phyloP scores from a whole-genome alignment of 129 eudicot species.

The Sambucus nigra region DNA sequence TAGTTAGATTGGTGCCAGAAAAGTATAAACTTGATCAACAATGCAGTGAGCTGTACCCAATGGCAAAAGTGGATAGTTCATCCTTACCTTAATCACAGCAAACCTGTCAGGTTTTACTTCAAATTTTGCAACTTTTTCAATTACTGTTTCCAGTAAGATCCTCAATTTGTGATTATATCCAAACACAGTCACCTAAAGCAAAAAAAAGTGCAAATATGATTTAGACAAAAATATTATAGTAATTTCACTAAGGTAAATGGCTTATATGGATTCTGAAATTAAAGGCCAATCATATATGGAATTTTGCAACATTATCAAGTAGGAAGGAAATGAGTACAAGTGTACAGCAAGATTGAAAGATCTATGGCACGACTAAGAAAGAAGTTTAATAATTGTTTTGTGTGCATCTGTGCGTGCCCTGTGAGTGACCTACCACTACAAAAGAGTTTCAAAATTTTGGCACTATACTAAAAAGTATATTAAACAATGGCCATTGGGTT shows the following conservation, averaged over 20 bases:
- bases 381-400: too few species aligned
- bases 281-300: too few species aligned
- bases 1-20: too few species aligned
- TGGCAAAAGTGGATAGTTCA: conserved; percentile 7
- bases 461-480: too few species aligned
- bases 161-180: conserved; percentile 88
- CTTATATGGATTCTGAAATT: not conserved
- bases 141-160: conserved; percentile 64
- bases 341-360: too few species aligned
- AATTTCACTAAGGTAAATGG: not conserved
- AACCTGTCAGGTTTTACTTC: conserved; percentile 91
- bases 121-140: conserved; percentile 63
- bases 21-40: not conserved
- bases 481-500: too few species aligned
- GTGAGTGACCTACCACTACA: too few species aligned
- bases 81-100: conserved; percentile 78
- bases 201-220: conserved; percentile 7
- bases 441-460: too few species aligned
- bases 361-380: too few species aligned
- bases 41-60: not conserved
- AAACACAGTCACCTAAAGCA: conserved; percentile 59
- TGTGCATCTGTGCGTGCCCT: too few species aligned
- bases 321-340: too few species aligned
- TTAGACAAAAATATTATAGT: conserved; percentile 1
- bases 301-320: too few species aligned